Evolutionary conservation across 1,284 basidiomycete genomes (phyloP).

Genomic region (Laetiporus sulphureus): DNA sequence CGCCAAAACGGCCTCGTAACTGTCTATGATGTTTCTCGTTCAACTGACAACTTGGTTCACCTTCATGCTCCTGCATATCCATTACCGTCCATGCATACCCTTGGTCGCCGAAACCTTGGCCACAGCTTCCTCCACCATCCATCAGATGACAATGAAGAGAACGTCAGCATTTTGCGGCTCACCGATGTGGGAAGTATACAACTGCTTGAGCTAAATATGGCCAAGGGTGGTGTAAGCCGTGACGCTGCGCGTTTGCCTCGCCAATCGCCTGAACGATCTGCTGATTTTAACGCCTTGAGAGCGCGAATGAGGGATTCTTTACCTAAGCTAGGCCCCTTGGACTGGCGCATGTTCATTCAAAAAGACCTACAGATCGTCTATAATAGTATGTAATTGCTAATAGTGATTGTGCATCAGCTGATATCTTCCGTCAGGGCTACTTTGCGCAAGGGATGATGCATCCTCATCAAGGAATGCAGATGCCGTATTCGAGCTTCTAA

Average conservation of each 20-base stretch:
- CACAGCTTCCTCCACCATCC: conserved; percentile 37
- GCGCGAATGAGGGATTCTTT: conserved; percentile 16
- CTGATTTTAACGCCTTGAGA: conserved; percentile 35
- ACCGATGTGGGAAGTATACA: conserved; percentile 42
- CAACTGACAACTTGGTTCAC: conserved; percentile 34
- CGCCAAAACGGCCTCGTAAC: conserved; percentile 49
- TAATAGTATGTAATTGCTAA: conserved; percentile 44
- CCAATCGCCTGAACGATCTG: conserved; percentile 16
- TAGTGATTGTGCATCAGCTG: too few relatives aligned
- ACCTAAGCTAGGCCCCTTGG: conserved; percentile 39
- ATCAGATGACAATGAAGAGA: conserved; percentile 15
- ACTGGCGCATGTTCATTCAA: conserved; percentile 35
- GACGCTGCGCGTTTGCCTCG: too few relatives aligned
- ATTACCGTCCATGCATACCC: conserved; percentile 28
- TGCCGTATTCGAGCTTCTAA: conserved; percentile 39
- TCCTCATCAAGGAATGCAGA: conserved; percentile 32
- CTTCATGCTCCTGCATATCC: conserved; percentile 39
- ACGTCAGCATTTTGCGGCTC: conserved; percentile 39
- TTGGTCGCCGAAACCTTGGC: conserved; percentile 33
- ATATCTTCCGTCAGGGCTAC: too few relatives aligned
- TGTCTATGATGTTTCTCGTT: conserved; percentile 51
- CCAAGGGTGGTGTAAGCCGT: too few relatives aligned
- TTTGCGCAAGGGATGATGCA: too few relatives aligned
- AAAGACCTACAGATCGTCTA: conserved; percentile 46
- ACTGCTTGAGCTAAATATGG: conserved; percentile 30